Evolutionary conservation across 2,329 filamentous ascomycete species (phyloP), one percentile per base, ranked within the genome.

Genomic region (Blastomyces parvus): DNA sequence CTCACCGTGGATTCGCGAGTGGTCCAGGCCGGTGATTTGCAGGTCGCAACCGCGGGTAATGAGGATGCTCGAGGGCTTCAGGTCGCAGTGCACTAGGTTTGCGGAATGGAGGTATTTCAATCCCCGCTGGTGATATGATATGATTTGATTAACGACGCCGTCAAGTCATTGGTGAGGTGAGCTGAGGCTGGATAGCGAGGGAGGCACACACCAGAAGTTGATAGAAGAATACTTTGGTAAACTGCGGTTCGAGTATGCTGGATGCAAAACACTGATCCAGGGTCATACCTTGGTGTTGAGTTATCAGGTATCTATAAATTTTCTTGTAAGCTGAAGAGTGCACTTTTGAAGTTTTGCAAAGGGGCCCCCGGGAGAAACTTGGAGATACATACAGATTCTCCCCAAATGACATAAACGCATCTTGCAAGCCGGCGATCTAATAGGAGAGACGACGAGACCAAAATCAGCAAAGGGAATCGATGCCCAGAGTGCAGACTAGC

Each of bases 31-130:
- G 7, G 55, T 57, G 22, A 27, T n/a, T 57, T 57, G 55, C 33
- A 57, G n/a, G n/a, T 57, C 55, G 13, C 33, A 57, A 36, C 36
- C 36, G 2, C 36, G 30, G n/a, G 33, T 57, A 36, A 57, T 57
- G 30, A 57, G 36, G n/a, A 57, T 57, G 22, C 36, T 57, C n/a
- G 33, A 57, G 1, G 55, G 55, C 11, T 14, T 57, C 36, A 57
- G n/a, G 33, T 57, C 55, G 36, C 55, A 57, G 36, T 57, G 55
- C n/a, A 57, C 55, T 22, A 57, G 40, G 7, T 40, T 40, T 40
- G 55, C 55, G 19, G 55, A 57, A 25, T 57, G 55, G 25, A 57
- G 33, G 36, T 57, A 57, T 57, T 57, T 57, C 36, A 57, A 57
- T 11, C 55, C 55, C n/a, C 55, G 30, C 55, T 57, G 14, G 25